These are phyloP conservation scores for Cladobotryum mycophilum DNA, from an alignment of 2,329 filamentous ascomycete genomes.

Conservation along the genomic window DNA sequence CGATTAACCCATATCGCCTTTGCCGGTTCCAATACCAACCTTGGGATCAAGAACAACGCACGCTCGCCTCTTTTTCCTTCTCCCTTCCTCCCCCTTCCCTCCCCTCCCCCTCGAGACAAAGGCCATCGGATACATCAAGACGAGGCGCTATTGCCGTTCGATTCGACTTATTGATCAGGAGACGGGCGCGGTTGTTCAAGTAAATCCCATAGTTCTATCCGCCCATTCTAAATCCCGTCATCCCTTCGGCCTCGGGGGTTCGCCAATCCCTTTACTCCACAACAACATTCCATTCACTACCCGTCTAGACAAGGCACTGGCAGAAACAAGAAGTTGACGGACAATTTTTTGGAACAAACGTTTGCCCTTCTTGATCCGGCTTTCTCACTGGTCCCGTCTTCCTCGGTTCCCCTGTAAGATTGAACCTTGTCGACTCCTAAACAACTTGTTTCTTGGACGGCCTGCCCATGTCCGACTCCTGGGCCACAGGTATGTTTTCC, in stretches of 20 bases:
- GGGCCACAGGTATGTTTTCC: slow-evolving; percentile 9
- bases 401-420: not conserved
- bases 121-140: not conserved
- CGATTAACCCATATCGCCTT: slow-evolving; percentile 7
- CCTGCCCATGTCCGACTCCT: slow-evolving; percentile 7
- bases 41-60: not conserved
- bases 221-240: not conserved
- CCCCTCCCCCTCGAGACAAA: not conserved
- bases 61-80: not conserved
- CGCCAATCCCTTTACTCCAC: slow-evolving; percentile 2
- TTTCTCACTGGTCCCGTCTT: not conserved
- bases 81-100: not conserved
- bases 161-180: not conserved
- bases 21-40: not conserved
- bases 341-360: not conserved
- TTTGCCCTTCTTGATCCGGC: slow-evolving; percentile 3
- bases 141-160: not conserved
- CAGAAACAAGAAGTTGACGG: no score
- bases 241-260: slow-evolving; percentile 7
- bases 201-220: not conserved
- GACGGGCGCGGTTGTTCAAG: not conserved
- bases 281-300: slow-evolving; percentile 5
- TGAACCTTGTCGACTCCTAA: slow-evolving; percentile 4
- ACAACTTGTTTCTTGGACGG: slow-evolving; percentile 2
- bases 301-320: not conserved